Base-by-base conservation (phyloP, 192 early-diverging fungal genomes). In the Linnemannia hyalina region DNA sequence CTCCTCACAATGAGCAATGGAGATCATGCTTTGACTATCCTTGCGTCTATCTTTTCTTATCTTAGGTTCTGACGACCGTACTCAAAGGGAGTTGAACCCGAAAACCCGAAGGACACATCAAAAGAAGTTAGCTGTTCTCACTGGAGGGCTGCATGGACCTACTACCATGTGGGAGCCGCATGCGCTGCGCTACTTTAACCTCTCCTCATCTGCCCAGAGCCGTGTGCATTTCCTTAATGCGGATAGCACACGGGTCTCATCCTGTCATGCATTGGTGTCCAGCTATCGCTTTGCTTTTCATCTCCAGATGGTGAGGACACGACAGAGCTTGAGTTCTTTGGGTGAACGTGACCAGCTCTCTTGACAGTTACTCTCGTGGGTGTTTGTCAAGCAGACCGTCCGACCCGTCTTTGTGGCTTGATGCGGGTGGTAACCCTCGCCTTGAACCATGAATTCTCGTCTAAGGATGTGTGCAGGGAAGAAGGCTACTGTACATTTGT, bases 241-340 rank as follows among this genome's bases (percentile, higher is more conserved):
- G 40, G 36, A 71, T 71, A 71, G 70, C 70, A 71, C 70, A 71
- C 23, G 41, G 70, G 70, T 71, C 70, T 71, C 70, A 71, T 71
- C 41, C 70, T 44, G 70, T 71, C 70, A 6, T 71, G 70, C 70
- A 42, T 71, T 41, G 40, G 70, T 71, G 40, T 71, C 41, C 8
- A 44, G 41, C 70, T 71, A 18, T 71, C 20, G 40, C 70, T 71
- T 41, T 71, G 40, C 40, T 71, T 71, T 42, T 42, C 70, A 71
- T 71, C 70, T 71, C 70, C 40, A 71, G 70, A 71, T 36, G 40
- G 70, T 41, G 40, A 36, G 22, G 70, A 71, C 40, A 71, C 70
- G 70, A 42, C 41, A 71, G 70, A 36, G 70, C 70, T 71, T 71
- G 70, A 71, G 70, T 71, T 40, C 38, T 70, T 41, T 71, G 70